A percentile compares a stretch with the other conserved stretches of the same genome.
phyloP scores from a whole-genome alignment of 805 yeast genomes.

The Cyberlindnera veronae region DNA sequence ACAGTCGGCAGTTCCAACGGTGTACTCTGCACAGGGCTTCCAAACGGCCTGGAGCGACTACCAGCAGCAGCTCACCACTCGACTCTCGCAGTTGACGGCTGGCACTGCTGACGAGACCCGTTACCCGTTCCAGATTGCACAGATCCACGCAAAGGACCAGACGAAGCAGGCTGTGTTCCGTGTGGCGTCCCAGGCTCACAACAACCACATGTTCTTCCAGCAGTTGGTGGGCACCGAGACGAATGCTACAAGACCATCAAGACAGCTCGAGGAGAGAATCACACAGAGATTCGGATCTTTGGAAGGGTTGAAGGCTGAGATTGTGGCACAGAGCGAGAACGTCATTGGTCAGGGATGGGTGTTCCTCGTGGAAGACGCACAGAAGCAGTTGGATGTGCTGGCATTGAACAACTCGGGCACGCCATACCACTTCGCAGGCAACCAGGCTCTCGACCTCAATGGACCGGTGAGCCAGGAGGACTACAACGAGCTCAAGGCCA shows the following conservation, averaged over 20 bases:
- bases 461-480: conserved; percentile 60
- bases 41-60: conserved; percentile 76
- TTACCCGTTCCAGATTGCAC: conserved; percentile 65
- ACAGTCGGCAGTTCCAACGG: conserved; percentile 47
- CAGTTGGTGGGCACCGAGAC: conserved; percentile 38
- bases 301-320: conserved; percentile 14
- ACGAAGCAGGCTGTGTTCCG: conserved; percentile 72
- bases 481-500: conserved; percentile 40
- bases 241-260: conserved; percentile 32
- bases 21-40: conserved; percentile 65
- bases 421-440: conserved; percentile 65
- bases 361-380: conserved; percentile 62
- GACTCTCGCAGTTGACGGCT: conserved; percentile 58
- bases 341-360: conserved; percentile 68
- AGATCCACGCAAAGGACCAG: conserved; percentile 63
- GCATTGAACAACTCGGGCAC: conserved; percentile 72
- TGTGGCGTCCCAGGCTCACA: conserved; percentile 86
- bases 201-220: conserved; percentile 85
- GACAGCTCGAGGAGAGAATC: conserved; percentile 34
- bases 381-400: conserved; percentile 52
- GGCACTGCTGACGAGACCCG: conserved; percentile 81
- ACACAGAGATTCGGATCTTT: conserved; percentile 35
- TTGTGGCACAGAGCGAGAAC: conserved; percentile 24
- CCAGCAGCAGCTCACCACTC: conserved; percentile 62
- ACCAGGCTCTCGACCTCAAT: conserved; percentile 74